A percentile compares a stretch with the other conserved stretches of the same genome.
Evolutionary conservation across 2,329 filamentous ascomycete species (phyloP).

Genomic region (Apiospora pterosperma): DNA sequence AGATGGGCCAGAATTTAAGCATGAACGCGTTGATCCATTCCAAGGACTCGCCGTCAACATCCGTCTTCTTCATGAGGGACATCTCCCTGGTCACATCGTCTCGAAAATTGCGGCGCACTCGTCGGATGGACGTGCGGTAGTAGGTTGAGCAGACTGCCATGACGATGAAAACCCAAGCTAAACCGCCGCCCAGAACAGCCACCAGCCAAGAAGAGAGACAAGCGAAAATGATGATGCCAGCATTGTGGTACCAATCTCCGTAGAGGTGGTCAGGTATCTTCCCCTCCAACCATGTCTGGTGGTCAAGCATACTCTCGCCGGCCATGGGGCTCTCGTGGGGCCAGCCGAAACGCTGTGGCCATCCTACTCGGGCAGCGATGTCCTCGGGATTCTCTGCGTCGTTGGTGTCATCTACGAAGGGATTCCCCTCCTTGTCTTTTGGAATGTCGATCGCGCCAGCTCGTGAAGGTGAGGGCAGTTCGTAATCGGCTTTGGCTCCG

Average conservation of each 20-base stretch:
- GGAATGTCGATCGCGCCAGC: constrained; percentile 60
- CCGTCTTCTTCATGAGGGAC: constrained; percentile 73
- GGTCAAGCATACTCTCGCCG: constrained; percentile 73
- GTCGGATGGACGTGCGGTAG: constrained; percentile 90
- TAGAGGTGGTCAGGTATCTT: constrained; percentile 86
- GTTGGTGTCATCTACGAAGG: constrained; percentile 45
- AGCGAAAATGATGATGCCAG: constrained; percentile 88
- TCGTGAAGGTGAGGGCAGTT: constrained; percentile 73
- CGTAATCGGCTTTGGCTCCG: constrained; percentile 65
- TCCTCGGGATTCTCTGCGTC: constrained; percentile 51
- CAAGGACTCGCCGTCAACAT: constrained; percentile 86
- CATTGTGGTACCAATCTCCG: constrained; percentile 98
- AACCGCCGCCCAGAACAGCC: constrained; percentile 82
- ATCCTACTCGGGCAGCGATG: constrained; percentile 66
- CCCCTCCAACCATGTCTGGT: constrained; percentile 82
- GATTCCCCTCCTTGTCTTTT: constrained; percentile 46
- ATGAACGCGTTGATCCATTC: constrained; percentile 99
- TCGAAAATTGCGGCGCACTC: constrained; percentile 91
- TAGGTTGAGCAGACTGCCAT: constrained; percentile 93
- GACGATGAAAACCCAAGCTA: constrained; percentile 89
- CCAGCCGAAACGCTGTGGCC: constrained; percentile 83
- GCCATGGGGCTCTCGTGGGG: constrained; percentile 53
- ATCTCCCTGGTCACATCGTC: constrained; percentile 91
- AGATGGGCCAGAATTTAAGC: constrained; percentile 99
- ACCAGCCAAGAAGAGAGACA: constrained; percentile 89